These are phyloP conservation scores for Udeniomyces megalosporus DNA, from an alignment of 768 basidiomycete species.

Conservation along the genomic window DNA sequence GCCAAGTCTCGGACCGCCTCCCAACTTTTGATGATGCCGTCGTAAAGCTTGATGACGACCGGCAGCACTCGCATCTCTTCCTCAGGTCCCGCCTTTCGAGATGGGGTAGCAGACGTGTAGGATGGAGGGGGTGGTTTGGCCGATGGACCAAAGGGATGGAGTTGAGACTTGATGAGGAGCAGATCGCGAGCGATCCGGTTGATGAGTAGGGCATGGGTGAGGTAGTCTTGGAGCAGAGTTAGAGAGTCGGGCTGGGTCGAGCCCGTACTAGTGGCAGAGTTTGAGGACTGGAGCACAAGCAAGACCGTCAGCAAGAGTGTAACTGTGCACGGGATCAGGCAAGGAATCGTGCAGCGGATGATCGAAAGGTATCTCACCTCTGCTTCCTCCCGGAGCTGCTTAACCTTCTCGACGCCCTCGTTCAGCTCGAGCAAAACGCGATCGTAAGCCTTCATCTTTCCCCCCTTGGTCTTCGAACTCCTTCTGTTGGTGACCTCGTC, in stretches of 20 bases:
- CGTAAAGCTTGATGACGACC: constrained; percentile 67
- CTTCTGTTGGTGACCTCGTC: constrained; percentile 27
- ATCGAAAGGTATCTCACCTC: too few relatives aligned
- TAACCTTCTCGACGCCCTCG: constrained; percentile 73
- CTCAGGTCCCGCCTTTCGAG: constrained; percentile 18
- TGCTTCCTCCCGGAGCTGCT: constrained; percentile 41
- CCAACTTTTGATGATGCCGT: constrained; percentile 68
- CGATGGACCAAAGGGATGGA: constrained; percentile 31
- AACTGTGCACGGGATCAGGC: not conserved
- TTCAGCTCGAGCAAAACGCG: constrained; percentile 65
- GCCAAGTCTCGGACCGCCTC: constrained; percentile 67
- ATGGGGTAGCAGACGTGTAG: constrained; percentile 17
- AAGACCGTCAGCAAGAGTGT: not conserved
- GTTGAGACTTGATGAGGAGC: constrained; percentile 51
- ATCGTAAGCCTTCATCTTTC: constrained; percentile 73
- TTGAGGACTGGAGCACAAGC: constrained; percentile 14
- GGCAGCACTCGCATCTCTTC: constrained; percentile 46
- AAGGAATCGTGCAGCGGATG: not conserved
- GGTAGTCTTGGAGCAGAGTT: constrained; percentile 62
- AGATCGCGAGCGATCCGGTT: constrained; percentile 79
- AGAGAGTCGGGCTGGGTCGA: constrained; percentile 40
- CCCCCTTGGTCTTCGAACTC: constrained; percentile 37
- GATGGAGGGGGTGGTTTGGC: constrained; percentile 25
- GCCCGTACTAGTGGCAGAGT: not conserved
- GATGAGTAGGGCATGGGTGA: constrained; percentile 72